Evolutionary conservation across 352 stramenopile species (phyloP).

Genomic region (Saprolegnia diclina): DNA sequence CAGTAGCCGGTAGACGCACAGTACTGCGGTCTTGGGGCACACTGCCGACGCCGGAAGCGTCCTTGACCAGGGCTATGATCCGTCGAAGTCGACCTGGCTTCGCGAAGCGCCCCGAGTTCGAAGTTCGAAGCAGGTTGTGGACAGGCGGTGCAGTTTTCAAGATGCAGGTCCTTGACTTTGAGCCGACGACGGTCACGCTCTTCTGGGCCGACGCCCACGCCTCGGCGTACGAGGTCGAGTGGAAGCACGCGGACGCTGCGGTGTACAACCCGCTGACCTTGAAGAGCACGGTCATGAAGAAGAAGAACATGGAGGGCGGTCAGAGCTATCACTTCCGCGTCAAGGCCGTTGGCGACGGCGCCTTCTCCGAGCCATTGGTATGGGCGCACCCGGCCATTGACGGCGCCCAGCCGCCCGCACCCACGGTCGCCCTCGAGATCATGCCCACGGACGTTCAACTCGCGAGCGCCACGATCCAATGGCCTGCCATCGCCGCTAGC

Average conservation of each 20-base stretch:
- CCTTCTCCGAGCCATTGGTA: slow-evolving; percentile 1
- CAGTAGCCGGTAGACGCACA: too few relatives aligned
- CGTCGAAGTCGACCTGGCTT: too few relatives aligned
- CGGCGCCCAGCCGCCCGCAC: neutral
- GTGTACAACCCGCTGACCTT: slow-evolving; percentile 8
- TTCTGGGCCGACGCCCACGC: slow-evolving; percentile 11
- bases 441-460: slow-evolving; percentile 20
- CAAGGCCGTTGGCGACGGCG: neutral
- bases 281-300: slow-evolving; percentile 18
- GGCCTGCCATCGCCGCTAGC: neutral
- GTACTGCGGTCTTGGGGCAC: too few relatives aligned
- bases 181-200: slow-evolving; percentile 18
- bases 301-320: slow-evolving; percentile 24
- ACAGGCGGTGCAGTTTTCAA: neutral
- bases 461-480: slow-evolving; percentile 15
- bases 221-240: slow-evolving; percentile 11
- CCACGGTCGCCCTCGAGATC: slow-evolving; percentile 11
- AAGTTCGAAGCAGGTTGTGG: neutral
- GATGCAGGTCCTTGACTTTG: slow-evolving; percentile 13
- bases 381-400: slow-evolving; percentile 1
- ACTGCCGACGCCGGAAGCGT: too few relatives aligned
- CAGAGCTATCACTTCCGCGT: slow-evolving; percentile 20
- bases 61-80: too few relatives aligned
- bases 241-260: neutral
- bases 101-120: neutral